These are phyloP conservation scores for Mycocentrospora acerina DNA, from an alignment of 2,329 filamentous ascomycete genomes.

Conservation along the genomic window DNA sequence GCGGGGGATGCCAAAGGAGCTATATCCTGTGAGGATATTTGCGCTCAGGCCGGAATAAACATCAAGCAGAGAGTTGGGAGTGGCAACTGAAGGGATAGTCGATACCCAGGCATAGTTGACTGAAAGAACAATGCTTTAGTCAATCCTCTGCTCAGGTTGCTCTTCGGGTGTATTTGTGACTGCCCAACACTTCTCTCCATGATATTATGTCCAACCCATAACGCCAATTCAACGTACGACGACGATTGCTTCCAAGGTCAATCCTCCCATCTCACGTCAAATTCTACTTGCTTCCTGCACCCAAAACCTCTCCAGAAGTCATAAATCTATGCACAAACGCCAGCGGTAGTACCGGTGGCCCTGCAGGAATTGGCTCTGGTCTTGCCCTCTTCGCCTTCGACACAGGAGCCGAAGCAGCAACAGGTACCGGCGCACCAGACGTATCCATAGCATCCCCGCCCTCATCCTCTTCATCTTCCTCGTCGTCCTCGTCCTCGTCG, in stretches of 20 bases:
- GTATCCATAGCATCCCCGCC: conserved; percentile 22
- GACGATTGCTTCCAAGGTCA: not conserved
- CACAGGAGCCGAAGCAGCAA: conserved; percentile 1
- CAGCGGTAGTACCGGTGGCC: conserved; percentile 22
- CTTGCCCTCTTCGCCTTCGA: conserved; percentile 9
- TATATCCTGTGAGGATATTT: conserved; percentile 78
- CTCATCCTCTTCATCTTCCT: conserved; percentile 21
- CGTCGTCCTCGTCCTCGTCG: conserved; percentile 16
- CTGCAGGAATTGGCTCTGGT: conserved; percentile 12
- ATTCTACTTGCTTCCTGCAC: too few species aligned
- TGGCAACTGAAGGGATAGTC: not conserved
- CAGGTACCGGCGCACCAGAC: conserved; percentile 1
- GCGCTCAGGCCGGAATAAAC: conserved; percentile 62
- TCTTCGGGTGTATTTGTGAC: not conserved
- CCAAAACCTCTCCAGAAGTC: conserved; percentile 17
- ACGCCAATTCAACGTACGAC: not conserved
- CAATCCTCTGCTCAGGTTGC: too few species aligned
- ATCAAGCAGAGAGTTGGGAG: too few species aligned
- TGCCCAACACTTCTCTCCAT: not conserved
- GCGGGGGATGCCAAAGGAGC: conserved; percentile 65
- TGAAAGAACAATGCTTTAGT: too few species aligned
- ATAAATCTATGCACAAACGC: conserved; percentile 28
- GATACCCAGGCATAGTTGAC: conserved; percentile 1
- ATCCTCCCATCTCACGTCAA: too few species aligned
- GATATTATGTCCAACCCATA: conserved; percentile 3